Evolutionary conservation across 768 basidiomycete species (phyloP).

Genomic region (Russula sp.): DNA sequence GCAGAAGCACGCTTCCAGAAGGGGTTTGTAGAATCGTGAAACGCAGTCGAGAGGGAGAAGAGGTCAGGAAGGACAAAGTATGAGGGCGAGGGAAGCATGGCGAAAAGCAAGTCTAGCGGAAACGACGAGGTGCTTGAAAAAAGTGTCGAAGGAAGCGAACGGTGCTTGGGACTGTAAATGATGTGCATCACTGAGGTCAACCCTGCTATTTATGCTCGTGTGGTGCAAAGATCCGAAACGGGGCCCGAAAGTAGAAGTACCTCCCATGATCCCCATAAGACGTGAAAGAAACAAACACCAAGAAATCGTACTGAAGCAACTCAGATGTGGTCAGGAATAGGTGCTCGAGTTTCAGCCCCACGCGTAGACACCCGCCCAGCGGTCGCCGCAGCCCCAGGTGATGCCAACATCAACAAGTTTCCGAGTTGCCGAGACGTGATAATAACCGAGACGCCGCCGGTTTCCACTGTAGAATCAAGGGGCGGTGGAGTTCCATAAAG

Average conservation of each 20-base stretch:
- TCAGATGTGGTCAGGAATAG: background rate
- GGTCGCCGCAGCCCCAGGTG: background rate
- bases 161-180: background rate
- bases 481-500: background rate
- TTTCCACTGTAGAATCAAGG: background rate
- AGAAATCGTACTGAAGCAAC: background rate
- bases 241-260: background rate
- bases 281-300: background rate
- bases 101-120: background rate
- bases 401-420: background rate
- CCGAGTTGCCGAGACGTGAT: background rate
- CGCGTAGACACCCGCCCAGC: background rate
- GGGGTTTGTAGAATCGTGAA: constrained; percentile 48
- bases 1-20: constrained; percentile 50
- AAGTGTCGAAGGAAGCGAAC: background rate
- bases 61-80: constrained; percentile 53
- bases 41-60: constrained; percentile 36
- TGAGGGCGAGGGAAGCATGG: constrained; percentile 16
- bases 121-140: background rate
- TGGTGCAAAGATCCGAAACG: background rate
- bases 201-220: constrained; percentile 13
- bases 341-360: constrained; percentile 9
- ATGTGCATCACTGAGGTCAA: background rate
- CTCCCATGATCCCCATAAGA: constrained; percentile 5
- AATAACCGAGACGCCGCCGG: background rate